Conservation (phyloP, 768 basidiomycete species). For the Panus rudis region DNA sequence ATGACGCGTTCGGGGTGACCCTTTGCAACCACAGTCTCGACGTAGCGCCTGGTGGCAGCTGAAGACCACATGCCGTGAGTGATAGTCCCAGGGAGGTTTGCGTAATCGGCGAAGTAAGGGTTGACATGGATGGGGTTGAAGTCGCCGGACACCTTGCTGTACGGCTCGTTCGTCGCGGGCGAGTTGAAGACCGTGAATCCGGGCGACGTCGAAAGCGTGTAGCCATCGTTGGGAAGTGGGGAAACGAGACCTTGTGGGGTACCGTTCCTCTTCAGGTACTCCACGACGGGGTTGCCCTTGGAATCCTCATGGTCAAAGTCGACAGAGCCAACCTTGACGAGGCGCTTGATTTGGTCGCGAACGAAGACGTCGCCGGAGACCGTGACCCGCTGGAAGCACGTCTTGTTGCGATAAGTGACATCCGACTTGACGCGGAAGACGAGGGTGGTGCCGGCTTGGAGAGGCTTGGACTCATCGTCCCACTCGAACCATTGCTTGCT, state of each 20-base stretch:
- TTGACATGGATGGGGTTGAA: slow-evolving; percentile 99
- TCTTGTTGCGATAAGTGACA: slow-evolving; percentile 87
- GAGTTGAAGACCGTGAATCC: slow-evolving; percentile 65
- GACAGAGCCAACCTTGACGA: slow-evolving; percentile 84
- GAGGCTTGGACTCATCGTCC: slow-evolving; percentile 76
- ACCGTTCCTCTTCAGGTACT: slow-evolving; percentile 91
- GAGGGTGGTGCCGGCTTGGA: slow-evolving; percentile 73
- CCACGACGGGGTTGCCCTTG: slow-evolving; percentile 88
- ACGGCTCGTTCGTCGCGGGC: slow-evolving; percentile 90
- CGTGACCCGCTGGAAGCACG: slow-evolving; percentile 70
- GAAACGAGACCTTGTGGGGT: slow-evolving; percentile 66
- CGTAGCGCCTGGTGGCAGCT: slow-evolving; percentile 86
- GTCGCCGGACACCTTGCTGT: slow-evolving; percentile 93
- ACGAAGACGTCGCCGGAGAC: slow-evolving; percentile 85
- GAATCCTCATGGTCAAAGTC: slow-evolving; percentile 83
- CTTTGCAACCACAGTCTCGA: slow-evolving; percentile 91
- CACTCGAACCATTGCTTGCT: slow-evolving; percentile 99
- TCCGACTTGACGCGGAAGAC: slow-evolving; percentile 87
- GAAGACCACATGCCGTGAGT: slow-evolving; percentile 98
- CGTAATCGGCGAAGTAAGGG: slow-evolving; percentile 95
- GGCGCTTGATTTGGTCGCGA: slow-evolving; percentile 79
- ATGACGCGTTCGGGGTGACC: slow-evolving; percentile 88
- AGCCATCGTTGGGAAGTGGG: slow-evolving; percentile 80
- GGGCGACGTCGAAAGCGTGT: slow-evolving; percentile 64
- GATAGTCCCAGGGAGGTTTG: slow-evolving; percentile 90